Evolutionary conservation across 2,329 filamentous ascomycete genomes (phyloP).

Genomic region (Epichloe gansuensis): DNA sequence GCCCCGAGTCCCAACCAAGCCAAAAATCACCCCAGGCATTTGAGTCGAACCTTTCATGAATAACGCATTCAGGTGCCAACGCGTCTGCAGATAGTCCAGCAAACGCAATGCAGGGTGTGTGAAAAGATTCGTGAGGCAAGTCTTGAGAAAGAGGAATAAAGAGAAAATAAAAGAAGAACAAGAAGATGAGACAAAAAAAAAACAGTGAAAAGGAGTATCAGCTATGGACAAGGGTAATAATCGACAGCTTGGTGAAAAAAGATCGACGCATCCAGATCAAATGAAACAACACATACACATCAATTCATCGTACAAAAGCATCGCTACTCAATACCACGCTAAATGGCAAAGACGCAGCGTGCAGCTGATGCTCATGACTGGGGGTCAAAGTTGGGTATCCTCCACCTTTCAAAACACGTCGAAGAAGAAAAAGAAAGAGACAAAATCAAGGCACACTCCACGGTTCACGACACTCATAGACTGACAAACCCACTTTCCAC

Average conservation of each 20-base stretch:
- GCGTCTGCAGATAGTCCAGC: neutral
- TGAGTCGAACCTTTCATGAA: neutral
- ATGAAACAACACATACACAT: neutral
- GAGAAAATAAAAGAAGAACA: neutral
- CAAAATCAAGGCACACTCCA: neutral
- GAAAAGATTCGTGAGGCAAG: neutral
- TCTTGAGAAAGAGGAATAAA: neutral
- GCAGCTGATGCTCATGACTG: neutral
- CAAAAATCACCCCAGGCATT: neutral
- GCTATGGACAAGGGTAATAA: neutral
- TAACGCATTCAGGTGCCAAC: neutral
- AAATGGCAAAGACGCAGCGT: neutral
- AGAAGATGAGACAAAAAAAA: neutral
- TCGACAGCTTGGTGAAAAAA: neutral
- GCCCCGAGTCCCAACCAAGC: neutral
- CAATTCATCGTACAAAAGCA: neutral
- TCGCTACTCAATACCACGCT: neutral
- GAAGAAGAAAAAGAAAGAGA: neutral
- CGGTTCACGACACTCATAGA: neutral
- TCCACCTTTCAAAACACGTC: neutral
- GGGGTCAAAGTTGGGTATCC: neutral
- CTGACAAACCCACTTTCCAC: constrained; percentile 2
- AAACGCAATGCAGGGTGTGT: neutral
- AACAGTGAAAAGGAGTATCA: neutral
- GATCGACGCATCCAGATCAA: neutral